A percentile compares a stretch with the other conserved stretches of the same genome.
Conservation (phyloP, 352 stramenopile species). For the Pythium oligandrum region DNA sequence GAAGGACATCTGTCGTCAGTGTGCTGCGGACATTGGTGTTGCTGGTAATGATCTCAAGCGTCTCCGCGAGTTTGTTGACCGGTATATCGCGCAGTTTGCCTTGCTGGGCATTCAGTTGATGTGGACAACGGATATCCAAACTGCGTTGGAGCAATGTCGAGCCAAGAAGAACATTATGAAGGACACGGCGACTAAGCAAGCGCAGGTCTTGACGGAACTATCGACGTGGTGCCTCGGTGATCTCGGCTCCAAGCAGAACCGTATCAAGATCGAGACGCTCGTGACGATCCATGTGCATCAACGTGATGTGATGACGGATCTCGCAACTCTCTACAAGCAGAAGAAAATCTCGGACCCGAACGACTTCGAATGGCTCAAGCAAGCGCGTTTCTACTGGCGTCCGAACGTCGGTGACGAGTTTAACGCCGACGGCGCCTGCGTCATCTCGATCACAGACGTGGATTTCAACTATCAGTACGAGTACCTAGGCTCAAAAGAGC, state of each 20-base stretch:
- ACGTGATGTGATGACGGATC: constrained; percentile 95
- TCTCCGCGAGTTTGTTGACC: constrained; percentile 92
- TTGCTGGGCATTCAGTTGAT: constrained; percentile 96
- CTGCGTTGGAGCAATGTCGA: constrained; percentile 91
- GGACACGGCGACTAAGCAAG: constrained; percentile 94
- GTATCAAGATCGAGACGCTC: constrained; percentile 97
- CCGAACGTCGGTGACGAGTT: constrained; percentile 92
- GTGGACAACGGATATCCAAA: constrained; percentile 96
- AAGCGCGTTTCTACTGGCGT: constrained; percentile 98
- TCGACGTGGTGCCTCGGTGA: constrained; percentile 96
- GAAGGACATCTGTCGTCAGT: constrained; percentile 96
- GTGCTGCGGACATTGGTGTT: constrained; percentile 89
- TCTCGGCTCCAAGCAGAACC: constrained; percentile 94
- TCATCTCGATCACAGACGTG: constrained; percentile 97
- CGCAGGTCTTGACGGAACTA: constrained; percentile 91
- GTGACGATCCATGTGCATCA: constrained; percentile 99
- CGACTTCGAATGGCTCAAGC: constrained; percentile 99
- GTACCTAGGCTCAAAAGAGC: constrained; percentile 96
- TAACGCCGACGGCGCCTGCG: constrained; percentile 91
- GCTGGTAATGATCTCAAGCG: constrained; percentile 91
- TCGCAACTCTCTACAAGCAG: constrained; percentile 90
- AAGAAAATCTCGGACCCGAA: constrained; percentile 97
- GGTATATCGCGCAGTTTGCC: constrained; percentile 94
- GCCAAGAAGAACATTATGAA: constrained; percentile 98
- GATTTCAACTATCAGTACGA: constrained; percentile 99